Base-by-base conservation (phyloP, 2,329 filamentous ascomycete species). In the Neodidymelliopsis sp. region DNA sequence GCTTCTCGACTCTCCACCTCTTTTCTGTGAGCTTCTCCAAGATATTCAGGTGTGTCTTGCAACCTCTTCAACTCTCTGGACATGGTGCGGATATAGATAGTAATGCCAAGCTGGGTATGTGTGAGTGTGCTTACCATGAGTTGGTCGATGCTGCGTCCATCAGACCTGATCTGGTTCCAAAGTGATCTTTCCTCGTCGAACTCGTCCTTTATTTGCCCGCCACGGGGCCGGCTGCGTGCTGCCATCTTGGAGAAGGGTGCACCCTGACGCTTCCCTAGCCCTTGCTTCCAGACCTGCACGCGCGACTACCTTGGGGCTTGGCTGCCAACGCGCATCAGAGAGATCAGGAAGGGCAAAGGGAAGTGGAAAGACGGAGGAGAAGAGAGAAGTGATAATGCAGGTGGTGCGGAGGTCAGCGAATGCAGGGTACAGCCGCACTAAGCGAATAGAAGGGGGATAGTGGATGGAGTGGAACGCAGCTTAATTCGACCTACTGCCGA, bases 131-230 rank as follows among this genome's bases (percentile, higher is more conserved):
- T 69, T 74, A 79, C 77, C 62, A 78, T 74, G 59, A 79, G 73
- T 28, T 60, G 63, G 49, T 80, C 78, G 20, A 79, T 74, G 34
- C 75, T 70, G 38, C 73, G 75, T 5, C 73, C 76, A 54, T 77
- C 75, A 30, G 70, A 68, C 40, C 72, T 72, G 49, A 81, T 77
- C 49, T 75, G 72, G 42, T 74, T 77, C 78, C 78, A 81, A 43
- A 81, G 62, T 12, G 75, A 69, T 23, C 76, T 70, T 62, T 80
- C 78, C 61, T 80, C 78, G 44, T 80, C 77, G 33, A 77, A 73
- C 51, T 80, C 78, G 47, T 80, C 76, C 54, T 78, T 79, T 57
- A 71, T 70, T 48, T 76, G 60, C 53, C 75, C 63, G 56, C 68
- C 57, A 54, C 77, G 72, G 33, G 70, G 70, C 55, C 77, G 66